Evolutionary conservation across 352 stramenopile genomes (phyloP), one percentile per base, ranked within the genome.

Genomic region (Achlya hypogyna): DNA sequence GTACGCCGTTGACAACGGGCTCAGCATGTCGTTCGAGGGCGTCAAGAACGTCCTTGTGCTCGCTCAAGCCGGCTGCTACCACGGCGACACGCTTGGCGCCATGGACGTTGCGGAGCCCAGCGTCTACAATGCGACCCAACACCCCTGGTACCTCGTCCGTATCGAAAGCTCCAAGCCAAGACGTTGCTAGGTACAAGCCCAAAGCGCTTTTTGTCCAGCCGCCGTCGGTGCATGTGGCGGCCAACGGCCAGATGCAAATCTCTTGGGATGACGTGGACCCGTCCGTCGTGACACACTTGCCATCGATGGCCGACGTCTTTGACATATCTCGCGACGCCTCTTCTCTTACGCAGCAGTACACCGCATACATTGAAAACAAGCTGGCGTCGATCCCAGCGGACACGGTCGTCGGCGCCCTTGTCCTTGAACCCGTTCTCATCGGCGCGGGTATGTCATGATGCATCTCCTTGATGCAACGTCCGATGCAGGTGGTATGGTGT

Each of bases 341-440:
- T 6, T 18, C 70, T 14, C 64, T 91, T 9, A 75, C 71, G 16
- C 62, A 73, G 10, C 71, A 75, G 28, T 94, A 94, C 68, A 78
- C 80, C 54, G 75, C 75, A n/a, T 87, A 94, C 49, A 75, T 91
- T 14, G 69, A 71, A 25, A 54, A 74, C 35, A 71, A 78, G 52
- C 87, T 94, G 31, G 79, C 87, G 23, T 51, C 40, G 1, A 71
- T 82, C 42, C 60, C 60, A 23, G 14, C 60, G 3, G 32, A 69
- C 28, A 51, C 66, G 34, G 71, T 69, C 1, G 72, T 98, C 20
- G 89, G 87, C 9, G 86, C 81, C 29, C 62, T 95, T 28, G 62
- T 97, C 14, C 81, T 98, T 43, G 91, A 98, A 69, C 91, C 91
- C n/a, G 72, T 98, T 22, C 71, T 98, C 5, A 88, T 97, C 54